A percentile compares a stretch with the other conserved stretches of the same genome.
Evolutionary conservation across 1,284 basidiomycete genomes (phyloP).

Genomic region (Ceratobasidium sp.): DNA sequence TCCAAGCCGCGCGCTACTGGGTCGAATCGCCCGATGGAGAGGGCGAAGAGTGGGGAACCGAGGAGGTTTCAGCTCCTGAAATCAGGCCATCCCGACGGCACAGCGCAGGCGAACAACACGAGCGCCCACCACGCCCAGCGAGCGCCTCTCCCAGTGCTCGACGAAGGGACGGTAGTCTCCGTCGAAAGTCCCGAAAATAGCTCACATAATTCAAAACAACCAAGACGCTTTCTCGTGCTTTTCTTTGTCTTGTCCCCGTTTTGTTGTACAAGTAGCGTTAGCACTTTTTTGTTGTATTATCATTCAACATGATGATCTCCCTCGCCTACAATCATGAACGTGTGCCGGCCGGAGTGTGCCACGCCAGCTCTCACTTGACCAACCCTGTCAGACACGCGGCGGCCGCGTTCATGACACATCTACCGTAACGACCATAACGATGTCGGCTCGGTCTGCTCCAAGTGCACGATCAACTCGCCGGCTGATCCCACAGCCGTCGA

Average conservation of each 20-base stretch:
- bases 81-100: conserved; percentile 33
- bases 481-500: neutral
- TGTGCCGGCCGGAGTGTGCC: neutral
- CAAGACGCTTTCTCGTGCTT: conserved; percentile 1
- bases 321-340: too few relatives aligned
- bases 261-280: conserved; percentile 24
- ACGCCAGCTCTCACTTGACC: too few relatives aligned
- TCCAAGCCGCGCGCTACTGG: conserved; percentile 83
- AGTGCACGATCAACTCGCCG: conserved; percentile 32
- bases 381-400: conserved; percentile 13
- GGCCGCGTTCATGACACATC: neutral
- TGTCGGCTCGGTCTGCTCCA: conserved; percentile 33
- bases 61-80: conserved; percentile 12
- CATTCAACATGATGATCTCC: conserved; percentile 11
- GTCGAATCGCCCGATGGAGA: conserved; percentile 56
- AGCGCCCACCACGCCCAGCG: neutral
- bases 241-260: conserved; percentile 3
- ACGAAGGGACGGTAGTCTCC: conserved; percentile 20
- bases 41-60: conserved; percentile 56
- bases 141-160: neutral
- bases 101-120: conserved; percentile 15
- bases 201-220: neutral
- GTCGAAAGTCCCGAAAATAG: conserved; percentile 33
- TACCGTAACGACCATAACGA: conserved; percentile 11
- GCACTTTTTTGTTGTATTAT: conserved; percentile 11